These are phyloP conservation scores for Vaccinium myrtillus DNA, from an alignment of 148 eudicot species.

Conservation along the genomic window DNA sequence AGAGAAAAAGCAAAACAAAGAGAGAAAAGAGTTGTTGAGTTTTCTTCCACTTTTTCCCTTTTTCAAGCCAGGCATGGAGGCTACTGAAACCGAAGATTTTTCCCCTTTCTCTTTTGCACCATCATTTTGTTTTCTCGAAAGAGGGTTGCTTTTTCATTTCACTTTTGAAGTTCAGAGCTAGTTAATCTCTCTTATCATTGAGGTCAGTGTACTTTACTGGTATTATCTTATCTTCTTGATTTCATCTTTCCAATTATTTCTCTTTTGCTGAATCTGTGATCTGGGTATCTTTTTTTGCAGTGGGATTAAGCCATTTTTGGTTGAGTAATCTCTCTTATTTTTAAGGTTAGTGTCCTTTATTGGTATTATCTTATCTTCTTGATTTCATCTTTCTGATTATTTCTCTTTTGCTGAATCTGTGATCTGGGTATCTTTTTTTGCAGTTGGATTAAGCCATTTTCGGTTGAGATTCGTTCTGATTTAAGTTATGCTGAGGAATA, in stretches of 20 bases:
- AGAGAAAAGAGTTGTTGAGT: not conserved
- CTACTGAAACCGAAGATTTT: slow-evolving; percentile 25
- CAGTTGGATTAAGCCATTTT: slow-evolving; percentile 1
- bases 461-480: not conserved
- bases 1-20: not conserved
- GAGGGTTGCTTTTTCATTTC: not conserved
- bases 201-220: not conserved
- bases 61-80: slow-evolving; percentile 21
- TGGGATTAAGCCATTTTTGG: not conserved
- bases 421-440: slow-evolving; percentile 2
- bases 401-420: slow-evolving; percentile 3
- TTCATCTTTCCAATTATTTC: not conserved
- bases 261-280: slow-evolving; percentile 2
- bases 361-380: not conserved
- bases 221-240: not conserved
- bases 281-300: slow-evolving; percentile 16
- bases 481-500: slow-evolving; percentile 59
- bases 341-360: not conserved
- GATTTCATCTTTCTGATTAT: not conserved
- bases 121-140: not conserved
- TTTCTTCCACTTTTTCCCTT: not conserved
- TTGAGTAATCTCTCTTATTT: not conserved
- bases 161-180: slow-evolving; percentile 8
- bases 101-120: not conserved
- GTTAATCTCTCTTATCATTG: not conserved